Conservation (phyloP, 495 filamentous ascomycete genomes). For the Aspergillus diversus region DNA sequence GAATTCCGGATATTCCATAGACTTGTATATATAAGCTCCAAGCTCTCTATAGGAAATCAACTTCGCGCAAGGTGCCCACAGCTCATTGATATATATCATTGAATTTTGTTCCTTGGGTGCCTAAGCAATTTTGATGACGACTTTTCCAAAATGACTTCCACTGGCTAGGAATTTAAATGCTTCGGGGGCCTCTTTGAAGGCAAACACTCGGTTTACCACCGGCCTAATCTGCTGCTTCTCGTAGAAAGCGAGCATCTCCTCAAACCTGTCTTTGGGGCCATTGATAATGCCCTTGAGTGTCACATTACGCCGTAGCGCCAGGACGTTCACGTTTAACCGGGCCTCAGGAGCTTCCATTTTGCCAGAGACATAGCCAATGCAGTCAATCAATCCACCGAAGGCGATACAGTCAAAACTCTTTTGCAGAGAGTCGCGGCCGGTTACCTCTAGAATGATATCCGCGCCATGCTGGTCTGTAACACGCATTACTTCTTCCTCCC, state of each 20-base stretch:
- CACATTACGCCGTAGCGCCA: conserved; percentile 53
- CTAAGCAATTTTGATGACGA: conserved; percentile 51
- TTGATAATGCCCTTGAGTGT: conserved; percentile 65
- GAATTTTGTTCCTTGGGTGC: no score
- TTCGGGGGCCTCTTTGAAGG: conserved; percentile 56
- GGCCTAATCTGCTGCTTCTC: conserved; percentile 64
- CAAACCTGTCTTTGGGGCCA: conserved; percentile 60
- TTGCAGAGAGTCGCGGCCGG: conserved; percentile 60
- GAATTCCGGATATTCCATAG: no score
- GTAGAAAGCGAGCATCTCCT: conserved; percentile 64
- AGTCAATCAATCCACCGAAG: conserved; percentile 66
- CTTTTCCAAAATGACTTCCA: conserved; percentile 76
- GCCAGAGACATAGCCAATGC: conserved; percentile 70
- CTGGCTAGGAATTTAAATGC: conserved; percentile 60
- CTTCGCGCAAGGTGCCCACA: no score
- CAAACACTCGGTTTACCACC: conserved; percentile 64
- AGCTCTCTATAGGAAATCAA: no score
- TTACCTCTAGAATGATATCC: conserved; percentile 71
- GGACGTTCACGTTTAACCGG: conserved; percentile 53
- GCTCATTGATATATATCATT: no score
- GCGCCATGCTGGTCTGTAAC: conserved; percentile 64
- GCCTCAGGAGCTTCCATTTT: conserved; percentile 49
- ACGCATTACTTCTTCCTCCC: conserved; percentile 69
- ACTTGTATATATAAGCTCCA: no score
- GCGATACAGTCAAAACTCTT: conserved; percentile 68